phyloP scores from a whole-genome alignment of 2,329 filamentous ascomycete species.

The Penicillium occitanis region DNA sequence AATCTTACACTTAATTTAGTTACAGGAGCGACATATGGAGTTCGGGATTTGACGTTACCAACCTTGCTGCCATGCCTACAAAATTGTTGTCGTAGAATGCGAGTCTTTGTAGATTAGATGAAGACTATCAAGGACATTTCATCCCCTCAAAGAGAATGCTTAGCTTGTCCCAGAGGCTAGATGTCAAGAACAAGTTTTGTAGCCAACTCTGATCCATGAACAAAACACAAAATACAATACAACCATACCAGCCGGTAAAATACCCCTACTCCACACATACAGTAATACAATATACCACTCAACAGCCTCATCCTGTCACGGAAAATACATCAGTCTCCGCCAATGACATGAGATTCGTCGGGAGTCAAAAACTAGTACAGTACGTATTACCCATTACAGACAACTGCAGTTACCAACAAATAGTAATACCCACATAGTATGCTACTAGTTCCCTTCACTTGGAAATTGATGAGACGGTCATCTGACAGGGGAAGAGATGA shows the following conservation, averaged over 20 bases:
- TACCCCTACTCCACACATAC: not conserved
- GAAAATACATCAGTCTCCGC: not conserved
- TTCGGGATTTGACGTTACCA: not conserved
- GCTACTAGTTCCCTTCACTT: not conserved
- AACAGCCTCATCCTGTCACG: not conserved
- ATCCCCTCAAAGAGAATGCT: too few species aligned
- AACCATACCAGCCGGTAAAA: not conserved
- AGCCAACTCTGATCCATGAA: not conserved
- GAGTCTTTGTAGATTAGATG: too few species aligned
- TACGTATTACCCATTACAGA: not conserved
- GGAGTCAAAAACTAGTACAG: not conserved
- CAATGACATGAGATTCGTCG: not conserved
- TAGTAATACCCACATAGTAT: conserved; percentile 2
- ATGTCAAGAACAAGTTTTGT: not conserved
- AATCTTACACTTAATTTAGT: conserved; percentile 6
- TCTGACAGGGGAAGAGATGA: conserved; percentile 3
- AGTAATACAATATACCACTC: not conserved
- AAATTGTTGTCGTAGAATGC: too few species aligned
- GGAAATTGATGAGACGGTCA: conserved; percentile 5
- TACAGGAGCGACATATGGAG: not conserved
- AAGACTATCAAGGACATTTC: too few species aligned
- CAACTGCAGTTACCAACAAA: not conserved
- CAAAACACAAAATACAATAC: not conserved
- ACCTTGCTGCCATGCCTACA: too few species aligned
- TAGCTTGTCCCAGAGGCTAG: too few species aligned